A percentile compares a stretch with the other conserved stretches of the same genome.
phyloP scores from a whole-genome alignment of 306 rosid genomes.

The Albizia julibrissin region DNA sequence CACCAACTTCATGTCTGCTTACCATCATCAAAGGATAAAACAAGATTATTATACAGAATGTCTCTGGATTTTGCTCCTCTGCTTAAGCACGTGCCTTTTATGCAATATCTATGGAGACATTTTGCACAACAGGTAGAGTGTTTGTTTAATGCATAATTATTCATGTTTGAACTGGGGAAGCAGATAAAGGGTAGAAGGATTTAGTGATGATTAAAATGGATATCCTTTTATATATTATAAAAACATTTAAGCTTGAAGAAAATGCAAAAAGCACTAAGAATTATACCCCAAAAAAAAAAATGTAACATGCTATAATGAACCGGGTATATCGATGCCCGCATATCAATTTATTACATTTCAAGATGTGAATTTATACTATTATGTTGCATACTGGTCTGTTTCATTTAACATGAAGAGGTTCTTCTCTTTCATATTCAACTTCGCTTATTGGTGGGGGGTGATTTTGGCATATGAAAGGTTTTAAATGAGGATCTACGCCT shows the following conservation, averaged over 20 bases:
- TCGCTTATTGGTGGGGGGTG: background rate
- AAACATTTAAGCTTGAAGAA: background rate
- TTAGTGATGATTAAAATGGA: background rate
- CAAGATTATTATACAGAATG: conserved; percentile 74
- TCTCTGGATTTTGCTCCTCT: conserved; percentile 71
- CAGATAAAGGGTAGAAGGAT: background rate
- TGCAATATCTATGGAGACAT: conserved; percentile 27
- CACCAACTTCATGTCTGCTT: conserved; percentile 81
- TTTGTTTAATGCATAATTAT: conserved; percentile 7
- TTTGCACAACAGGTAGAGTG: conserved; percentile 21
- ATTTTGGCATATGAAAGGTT: conserved; percentile 45
- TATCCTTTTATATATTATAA: background rate
- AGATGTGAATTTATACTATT: background rate
- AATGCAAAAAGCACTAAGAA: background rate
- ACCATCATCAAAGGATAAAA: conserved; percentile 62
- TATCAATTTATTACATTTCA: too few species aligned
- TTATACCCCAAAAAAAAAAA: background rate
- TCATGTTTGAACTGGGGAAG: background rate
- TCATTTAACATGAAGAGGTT: background rate
- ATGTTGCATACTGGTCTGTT: background rate
- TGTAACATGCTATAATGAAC: background rate
- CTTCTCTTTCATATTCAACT: background rate
- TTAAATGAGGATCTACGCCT: conserved; percentile 75
- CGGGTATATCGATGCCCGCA: background rate
- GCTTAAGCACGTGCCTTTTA: conserved; percentile 50